A percentile compares a stretch with the other conserved stretches of the same genome.
Conservation (phyloP, 2,329 filamentous ascomycete species). For the Penicillium sp. region DNA sequence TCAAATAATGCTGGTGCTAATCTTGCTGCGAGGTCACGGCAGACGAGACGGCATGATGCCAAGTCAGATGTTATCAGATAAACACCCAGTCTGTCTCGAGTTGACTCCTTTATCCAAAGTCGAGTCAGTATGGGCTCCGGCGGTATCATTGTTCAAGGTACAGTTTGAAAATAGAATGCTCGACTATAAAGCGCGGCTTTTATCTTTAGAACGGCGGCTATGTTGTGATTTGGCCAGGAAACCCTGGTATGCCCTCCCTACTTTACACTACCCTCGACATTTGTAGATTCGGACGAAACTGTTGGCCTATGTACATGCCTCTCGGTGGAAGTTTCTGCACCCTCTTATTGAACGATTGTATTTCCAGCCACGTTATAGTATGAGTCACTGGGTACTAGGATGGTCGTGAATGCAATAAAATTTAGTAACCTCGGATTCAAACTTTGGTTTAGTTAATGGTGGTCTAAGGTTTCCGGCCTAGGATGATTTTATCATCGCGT, state of each 20-base stretch:
- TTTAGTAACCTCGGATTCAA: too few relatives aligned
- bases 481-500: too few relatives aligned
- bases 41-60: conserved; percentile 38
- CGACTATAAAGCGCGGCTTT: background rate
- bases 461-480: too few relatives aligned
- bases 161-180: background rate
- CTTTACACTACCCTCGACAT: background rate
- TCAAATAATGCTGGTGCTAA: conserved; percentile 45
- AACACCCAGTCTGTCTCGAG: conserved; percentile 36
- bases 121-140: conserved; percentile 31
- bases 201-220: background rate
- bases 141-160: background rate
- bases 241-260: background rate
- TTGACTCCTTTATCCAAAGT: conserved; percentile 42
- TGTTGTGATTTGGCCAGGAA: background rate
- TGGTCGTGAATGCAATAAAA: background rate
- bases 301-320: background rate
- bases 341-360: background rate
- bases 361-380: background rate
- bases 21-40: conserved; percentile 36
- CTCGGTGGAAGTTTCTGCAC: background rate
- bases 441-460: too few relatives aligned
- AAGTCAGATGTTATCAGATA: conserved; percentile 37
- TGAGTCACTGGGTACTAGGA: background rate
- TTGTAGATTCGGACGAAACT: background rate